Conservation (phyloP, 2,329 filamentous ascomycete genomes). For the Aciculosporium take region DNA sequence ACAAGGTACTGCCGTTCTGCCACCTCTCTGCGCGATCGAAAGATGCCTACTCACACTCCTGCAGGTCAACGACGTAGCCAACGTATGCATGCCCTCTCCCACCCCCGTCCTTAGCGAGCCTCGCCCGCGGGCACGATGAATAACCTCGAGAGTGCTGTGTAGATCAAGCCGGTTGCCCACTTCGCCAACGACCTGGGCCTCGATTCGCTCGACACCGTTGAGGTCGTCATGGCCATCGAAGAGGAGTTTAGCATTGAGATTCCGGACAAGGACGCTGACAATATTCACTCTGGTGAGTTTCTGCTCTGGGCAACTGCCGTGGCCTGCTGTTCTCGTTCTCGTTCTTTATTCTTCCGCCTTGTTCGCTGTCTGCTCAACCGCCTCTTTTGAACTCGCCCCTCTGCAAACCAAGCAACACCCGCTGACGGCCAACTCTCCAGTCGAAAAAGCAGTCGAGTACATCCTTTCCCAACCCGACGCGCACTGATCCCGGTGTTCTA, state of each 20-base stretch:
- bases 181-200: constrained; percentile 95
- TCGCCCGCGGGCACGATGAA: no score
- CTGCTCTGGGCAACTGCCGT: no score
- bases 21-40: background rate
- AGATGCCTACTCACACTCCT: constrained; percentile 13
- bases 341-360: background rate
- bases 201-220: constrained; percentile 94
- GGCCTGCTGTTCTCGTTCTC: background rate
- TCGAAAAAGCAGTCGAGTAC: constrained; percentile 90
- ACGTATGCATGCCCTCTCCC: constrained; percentile 33
- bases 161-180: constrained; percentile 77
- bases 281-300: constrained; percentile 77
- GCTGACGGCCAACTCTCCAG: constrained; percentile 29
- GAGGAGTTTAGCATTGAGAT: constrained; percentile 91
- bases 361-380: no score
- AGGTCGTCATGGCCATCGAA: constrained; percentile 99
- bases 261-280: constrained; percentile 90
- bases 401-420: background rate
- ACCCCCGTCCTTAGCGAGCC: background rate
- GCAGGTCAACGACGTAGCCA: constrained; percentile 53
- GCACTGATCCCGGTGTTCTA: constrained; percentile 33
- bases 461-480: constrained; percentile 87
- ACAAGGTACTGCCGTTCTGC: constrained; percentile 54
- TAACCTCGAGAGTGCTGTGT: no score
- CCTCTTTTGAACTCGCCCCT: no score